phyloP scores from a whole-genome alignment of 768 basidiomycete species.

The Agaricus blazei region DNA sequence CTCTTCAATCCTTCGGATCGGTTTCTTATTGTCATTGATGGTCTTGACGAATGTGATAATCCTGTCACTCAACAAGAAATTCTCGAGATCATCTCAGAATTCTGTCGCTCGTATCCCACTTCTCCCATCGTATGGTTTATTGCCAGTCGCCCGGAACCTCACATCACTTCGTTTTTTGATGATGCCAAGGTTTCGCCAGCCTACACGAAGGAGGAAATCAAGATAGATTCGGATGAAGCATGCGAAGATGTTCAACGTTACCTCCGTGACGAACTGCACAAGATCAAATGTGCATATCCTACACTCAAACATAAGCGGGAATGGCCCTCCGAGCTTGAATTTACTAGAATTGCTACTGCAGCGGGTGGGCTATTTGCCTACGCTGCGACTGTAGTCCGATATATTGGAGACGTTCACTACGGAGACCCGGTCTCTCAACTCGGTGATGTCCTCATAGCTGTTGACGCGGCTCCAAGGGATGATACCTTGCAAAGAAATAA shows the following conservation, averaged over 20 bases:
- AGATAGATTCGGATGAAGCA: constrained; percentile 9
- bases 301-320: neutral
- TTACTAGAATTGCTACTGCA: constrained; percentile 13
- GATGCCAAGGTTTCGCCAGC: neutral
- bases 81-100: constrained; percentile 7
- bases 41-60: neutral
- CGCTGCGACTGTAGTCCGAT: constrained; percentile 18
- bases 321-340: constrained; percentile 16
- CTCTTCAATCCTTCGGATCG: neutral
- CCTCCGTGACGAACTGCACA: constrained; percentile 3
- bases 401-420: constrained; percentile 11
- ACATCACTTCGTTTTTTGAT: constrained; percentile 13
- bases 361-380: constrained; percentile 23
- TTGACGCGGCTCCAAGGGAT: neutral
- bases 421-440: neutral
- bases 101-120: neutral
- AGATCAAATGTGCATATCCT: constrained; percentile 5
- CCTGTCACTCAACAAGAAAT: constrained; percentile 12
- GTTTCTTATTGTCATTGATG: neutral
- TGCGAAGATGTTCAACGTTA: constrained; percentile 13
- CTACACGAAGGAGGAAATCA: neutral
- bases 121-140: constrained; percentile 20
- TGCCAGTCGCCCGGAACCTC: constrained; percentile 21
- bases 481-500: neutral
- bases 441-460: neutral